These are phyloP conservation scores for Lepiota venenata DNA, from an alignment of 768 basidiomycete genomes.

Conservation along the genomic window DNA sequence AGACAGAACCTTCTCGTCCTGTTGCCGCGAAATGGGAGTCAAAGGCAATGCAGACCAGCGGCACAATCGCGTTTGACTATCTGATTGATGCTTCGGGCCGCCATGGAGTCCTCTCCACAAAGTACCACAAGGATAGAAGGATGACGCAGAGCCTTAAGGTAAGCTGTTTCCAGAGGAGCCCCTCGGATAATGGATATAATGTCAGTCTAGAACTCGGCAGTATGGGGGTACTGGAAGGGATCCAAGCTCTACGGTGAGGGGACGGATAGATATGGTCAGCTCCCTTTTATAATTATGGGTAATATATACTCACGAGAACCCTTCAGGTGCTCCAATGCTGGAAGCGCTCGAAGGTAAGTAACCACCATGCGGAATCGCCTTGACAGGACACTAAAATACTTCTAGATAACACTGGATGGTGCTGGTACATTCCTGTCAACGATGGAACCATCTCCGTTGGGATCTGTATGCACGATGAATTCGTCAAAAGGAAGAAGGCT, in stretches of 20 bases:
- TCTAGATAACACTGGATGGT: conserved; percentile 38
- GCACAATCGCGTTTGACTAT: conserved; percentile 52
- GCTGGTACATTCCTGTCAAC: conserved; percentile 54
- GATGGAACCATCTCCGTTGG: conserved; percentile 48
- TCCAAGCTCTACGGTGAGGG: conserved; percentile 13
- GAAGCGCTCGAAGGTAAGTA: conserved; percentile 52
- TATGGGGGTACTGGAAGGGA: conserved; percentile 67
- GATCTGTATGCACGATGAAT: conserved; percentile 40
- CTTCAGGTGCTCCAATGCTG: conserved; percentile 21
- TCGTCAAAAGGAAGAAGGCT: too few species aligned
- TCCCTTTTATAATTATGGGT: too few species aligned
- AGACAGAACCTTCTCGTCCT: conserved; percentile 24
- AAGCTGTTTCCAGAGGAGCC: too few species aligned
- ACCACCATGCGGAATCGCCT: too few species aligned
- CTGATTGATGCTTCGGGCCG: conserved; percentile 64
- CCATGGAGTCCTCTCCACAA: conserved; percentile 53
- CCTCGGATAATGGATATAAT: too few species aligned
- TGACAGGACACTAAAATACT: not conserved
- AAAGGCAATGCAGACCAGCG: conserved; percentile 24
- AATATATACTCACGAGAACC: too few species aligned
- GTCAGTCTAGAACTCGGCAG: conserved; percentile 46
- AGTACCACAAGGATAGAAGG: conserved; percentile 52
- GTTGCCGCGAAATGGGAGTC: conserved; percentile 35
- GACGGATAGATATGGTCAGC: too few species aligned
- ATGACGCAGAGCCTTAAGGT: conserved; percentile 41